These are phyloP conservation scores for Aspergillus sp. DNA, from an alignment of 2,329 filamentous ascomycete species.

Conservation along the genomic window DNA sequence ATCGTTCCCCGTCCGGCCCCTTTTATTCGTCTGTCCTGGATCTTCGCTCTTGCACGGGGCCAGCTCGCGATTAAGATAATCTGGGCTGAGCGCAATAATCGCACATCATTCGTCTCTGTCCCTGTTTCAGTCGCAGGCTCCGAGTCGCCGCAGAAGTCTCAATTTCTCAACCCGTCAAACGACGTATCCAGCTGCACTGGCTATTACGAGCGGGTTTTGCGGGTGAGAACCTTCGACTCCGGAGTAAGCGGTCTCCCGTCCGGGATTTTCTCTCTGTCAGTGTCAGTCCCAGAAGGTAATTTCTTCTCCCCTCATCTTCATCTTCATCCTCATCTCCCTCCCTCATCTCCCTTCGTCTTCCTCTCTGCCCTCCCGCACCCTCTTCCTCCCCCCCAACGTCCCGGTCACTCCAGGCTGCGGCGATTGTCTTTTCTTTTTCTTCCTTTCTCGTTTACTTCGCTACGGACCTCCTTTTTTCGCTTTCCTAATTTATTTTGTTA, in stretches of 20 bases:
- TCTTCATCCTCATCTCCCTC: slow-evolving; percentile 14
- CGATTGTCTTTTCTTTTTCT: slow-evolving; percentile 18
- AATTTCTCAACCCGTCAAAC: neutral
- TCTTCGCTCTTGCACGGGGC: neutral
- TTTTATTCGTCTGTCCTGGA: slow-evolving; percentile 13
- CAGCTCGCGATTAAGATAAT: neutral
- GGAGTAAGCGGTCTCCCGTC: slow-evolving; percentile 15
- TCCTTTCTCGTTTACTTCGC: slow-evolving; percentile 15
- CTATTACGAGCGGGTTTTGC: slow-evolving; percentile 7
- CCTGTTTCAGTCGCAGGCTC: neutral
- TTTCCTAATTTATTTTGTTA: slow-evolving; percentile 15
- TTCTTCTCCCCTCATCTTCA: slow-evolving; percentile 10
- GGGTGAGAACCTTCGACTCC: slow-evolving; percentile 7
- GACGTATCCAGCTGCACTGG: neutral
- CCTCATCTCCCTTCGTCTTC: slow-evolving; percentile 10
- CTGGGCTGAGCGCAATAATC: neutral
- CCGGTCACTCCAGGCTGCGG: slow-evolving; percentile 16
- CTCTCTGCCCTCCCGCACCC: slow-evolving; percentile 10
- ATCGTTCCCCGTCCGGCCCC: slow-evolving; percentile 18
- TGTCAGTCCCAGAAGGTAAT: neutral
- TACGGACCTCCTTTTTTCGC: slow-evolving; percentile 2
- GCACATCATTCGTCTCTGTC: neutral
- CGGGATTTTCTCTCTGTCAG: slow-evolving; percentile 18
- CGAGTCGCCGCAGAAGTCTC: neutral
- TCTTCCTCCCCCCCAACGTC: slow-evolving; percentile 8